phyloP scores from a whole-genome alignment of 129 eudicot species.

The Chrysanthemum makinoi region DNA sequence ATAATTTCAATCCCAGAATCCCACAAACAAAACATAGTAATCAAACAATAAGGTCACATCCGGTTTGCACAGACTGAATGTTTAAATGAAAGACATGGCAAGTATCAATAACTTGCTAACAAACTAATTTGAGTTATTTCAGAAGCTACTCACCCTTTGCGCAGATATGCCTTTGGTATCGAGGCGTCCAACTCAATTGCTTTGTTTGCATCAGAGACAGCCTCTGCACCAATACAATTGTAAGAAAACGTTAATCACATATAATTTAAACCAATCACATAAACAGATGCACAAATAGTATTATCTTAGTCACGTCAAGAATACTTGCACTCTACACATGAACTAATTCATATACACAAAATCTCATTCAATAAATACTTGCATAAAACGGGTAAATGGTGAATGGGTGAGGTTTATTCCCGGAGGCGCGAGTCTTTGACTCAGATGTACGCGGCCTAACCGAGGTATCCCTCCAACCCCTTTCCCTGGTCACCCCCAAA shows the following conservation, averaged over 20 bases:
- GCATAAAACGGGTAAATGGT: no score
- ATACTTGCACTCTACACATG: no score
- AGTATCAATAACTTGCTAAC: not conserved
- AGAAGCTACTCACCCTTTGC: constrained; percentile 61
- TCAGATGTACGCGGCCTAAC: no score
- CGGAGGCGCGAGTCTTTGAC: no score
- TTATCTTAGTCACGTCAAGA: not conserved
- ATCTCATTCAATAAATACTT: no score
- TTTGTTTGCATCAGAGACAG: constrained; percentile 84
- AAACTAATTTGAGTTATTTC: constrained; percentile 6
- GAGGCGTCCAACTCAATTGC: constrained; percentile 70
- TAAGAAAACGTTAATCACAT: not conserved
- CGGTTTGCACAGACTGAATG: not conserved
- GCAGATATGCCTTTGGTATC: constrained; percentile 64
- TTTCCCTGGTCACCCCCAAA: no score
- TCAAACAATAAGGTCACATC: not conserved
- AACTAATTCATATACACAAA: no score
- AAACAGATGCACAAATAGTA: not conserved
- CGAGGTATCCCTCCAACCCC: no score
- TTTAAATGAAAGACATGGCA: not conserved
- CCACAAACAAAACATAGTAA: not conserved
- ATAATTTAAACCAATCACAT: not conserved
- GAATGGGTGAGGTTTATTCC: no score
- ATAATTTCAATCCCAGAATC: no score
- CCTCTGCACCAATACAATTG: constrained; percentile 48